A percentile compares a stretch with the other conserved stretches of the same genome.
Evolutionary conservation across 169 alveolate genomes (phyloP).

Genomic region (Plasmodium falciparum): DNA sequence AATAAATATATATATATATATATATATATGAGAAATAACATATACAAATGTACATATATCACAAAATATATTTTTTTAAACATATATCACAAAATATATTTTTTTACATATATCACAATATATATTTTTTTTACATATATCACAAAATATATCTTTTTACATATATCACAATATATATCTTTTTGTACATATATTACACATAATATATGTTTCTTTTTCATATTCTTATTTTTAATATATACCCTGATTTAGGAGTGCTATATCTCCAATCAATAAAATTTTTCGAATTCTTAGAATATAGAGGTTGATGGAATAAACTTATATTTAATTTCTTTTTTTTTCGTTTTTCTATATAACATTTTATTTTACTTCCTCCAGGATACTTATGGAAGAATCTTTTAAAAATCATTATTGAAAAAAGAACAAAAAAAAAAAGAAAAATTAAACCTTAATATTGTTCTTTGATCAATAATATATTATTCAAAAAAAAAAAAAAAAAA

Average conservation of each 20-base stretch:
- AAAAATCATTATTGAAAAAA: slow-evolving; percentile 34
- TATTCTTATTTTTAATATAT: background rate
- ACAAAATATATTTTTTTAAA: no score
- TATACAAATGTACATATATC: background rate
- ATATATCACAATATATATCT: background rate
- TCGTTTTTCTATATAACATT: slow-evolving; percentile 60
- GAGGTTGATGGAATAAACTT: slow-evolving; percentile 60
- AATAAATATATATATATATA: background rate
- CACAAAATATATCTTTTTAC: no score
- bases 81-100: no score
- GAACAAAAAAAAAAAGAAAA: background rate
- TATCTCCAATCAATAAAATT: slow-evolving; percentile 79
- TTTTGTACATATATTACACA: background rate
- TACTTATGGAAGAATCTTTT: slow-evolving; percentile 73
- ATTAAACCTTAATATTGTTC: background rate
- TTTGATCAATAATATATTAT: background rate
- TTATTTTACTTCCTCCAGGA: slow-evolving; percentile 74
- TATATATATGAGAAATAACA: background rate
- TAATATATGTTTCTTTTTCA: background rate
- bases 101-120: no score
- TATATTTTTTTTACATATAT: no score
- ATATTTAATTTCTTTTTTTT: slow-evolving; percentile 34
- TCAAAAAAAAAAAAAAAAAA: background rate
- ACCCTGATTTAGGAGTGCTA: slow-evolving; percentile 79
- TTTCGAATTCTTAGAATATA: slow-evolving; percentile 55